Evolutionary conservation across 257 asterid genomes (phyloP), one percentile per base, ranked within the genome.

Genomic region (Solanum acaule): DNA sequence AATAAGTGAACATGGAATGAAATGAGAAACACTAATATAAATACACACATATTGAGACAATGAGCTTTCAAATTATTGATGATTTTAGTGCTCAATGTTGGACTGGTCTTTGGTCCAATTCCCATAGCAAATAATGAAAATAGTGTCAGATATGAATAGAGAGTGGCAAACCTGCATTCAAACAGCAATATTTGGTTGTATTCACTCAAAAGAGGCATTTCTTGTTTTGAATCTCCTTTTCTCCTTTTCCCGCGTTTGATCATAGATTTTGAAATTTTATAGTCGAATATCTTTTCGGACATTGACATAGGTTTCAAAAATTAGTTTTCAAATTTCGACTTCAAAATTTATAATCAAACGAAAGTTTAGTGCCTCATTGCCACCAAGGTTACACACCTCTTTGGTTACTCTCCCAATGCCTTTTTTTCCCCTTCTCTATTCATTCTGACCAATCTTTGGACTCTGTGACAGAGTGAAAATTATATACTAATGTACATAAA

Each of bases 21-120:
- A 71, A 71, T 71, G n/a, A 31, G 13, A 71, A 71, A 71, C 8
- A 72, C 78, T 31, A 71, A 5, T 59, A n/a, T n/a, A 63, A 63
- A 70, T 15, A 70, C n/a, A 70, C 77, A 14, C 6, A 68, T 68
- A 29, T 70, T 29, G 76, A 70, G 76, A 70, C 23, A 7, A 3
- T 11, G 37, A 29, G 23, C 38, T 14, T 70, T 70, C 87, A 67
- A 67, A 90, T 67, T 89, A 83, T 89, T 77, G 68, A 85, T 34
- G 81, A 85, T 33, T 49, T 71, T 82, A 85, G 90, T 88, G 87
- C 56, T 87, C 87, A 90, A 31, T 29, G 93, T 91, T 93, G 95
- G 98, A 94, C 94, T 87, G 93, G 98, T 95, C 96, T 88, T 5
- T 89, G 97, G 94, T 92, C 92, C 98, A 93, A 92, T 93, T 95